phyloP scores from a whole-genome alignment of 768 basidiomycete species.

The Lepiota subincarnata region DNA sequence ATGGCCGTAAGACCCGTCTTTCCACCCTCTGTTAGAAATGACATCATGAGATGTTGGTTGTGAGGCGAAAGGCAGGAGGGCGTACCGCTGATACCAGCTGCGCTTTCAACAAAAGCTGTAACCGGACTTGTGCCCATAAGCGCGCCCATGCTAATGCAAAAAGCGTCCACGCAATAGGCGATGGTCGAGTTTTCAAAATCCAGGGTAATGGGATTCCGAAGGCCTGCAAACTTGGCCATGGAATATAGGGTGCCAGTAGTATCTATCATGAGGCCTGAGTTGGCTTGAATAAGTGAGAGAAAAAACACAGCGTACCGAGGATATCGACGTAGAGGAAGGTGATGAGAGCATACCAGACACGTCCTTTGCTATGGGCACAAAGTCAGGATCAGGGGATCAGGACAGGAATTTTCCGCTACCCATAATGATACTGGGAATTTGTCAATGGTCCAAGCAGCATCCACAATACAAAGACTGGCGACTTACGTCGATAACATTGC shows the following conservation, averaged over 20 bases:
- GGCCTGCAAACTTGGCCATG: slow-evolving; percentile 89
- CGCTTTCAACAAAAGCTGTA: slow-evolving; percentile 79
- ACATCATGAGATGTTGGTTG: too few species aligned
- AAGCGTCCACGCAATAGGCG: slow-evolving; percentile 81
- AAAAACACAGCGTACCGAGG: slow-evolving; percentile 44
- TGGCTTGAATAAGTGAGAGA: not conserved
- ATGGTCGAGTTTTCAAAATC: slow-evolving; percentile 84
- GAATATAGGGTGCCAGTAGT: slow-evolving; percentile 76
- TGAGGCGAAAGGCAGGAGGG: slow-evolving; percentile 3
- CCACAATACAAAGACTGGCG: not conserved
- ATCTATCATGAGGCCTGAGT: slow-evolving; percentile 12
- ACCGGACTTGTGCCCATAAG: slow-evolving; percentile 79
- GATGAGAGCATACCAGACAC: slow-evolving; percentile 82
- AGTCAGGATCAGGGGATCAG: slow-evolving; percentile 2
- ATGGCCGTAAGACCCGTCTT: slow-evolving; percentile 84
- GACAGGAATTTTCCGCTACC: slow-evolving; percentile 20
- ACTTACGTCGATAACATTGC: slow-evolving; percentile 66
- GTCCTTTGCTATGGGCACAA: slow-evolving; percentile 48
- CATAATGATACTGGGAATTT: slow-evolving; percentile 41
- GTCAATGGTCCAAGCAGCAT: not conserved
- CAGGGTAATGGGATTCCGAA: slow-evolving; percentile 77
- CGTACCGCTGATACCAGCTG: slow-evolving; percentile 72
- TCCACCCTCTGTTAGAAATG: slow-evolving; percentile 62
- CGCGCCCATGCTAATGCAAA: slow-evolving; percentile 77
- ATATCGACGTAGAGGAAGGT: slow-evolving; percentile 92